Evolutionary conservation across 1,284 basidiomycete species (phyloP).

Genomic region (Cutaneotrichosporon sp.): DNA sequence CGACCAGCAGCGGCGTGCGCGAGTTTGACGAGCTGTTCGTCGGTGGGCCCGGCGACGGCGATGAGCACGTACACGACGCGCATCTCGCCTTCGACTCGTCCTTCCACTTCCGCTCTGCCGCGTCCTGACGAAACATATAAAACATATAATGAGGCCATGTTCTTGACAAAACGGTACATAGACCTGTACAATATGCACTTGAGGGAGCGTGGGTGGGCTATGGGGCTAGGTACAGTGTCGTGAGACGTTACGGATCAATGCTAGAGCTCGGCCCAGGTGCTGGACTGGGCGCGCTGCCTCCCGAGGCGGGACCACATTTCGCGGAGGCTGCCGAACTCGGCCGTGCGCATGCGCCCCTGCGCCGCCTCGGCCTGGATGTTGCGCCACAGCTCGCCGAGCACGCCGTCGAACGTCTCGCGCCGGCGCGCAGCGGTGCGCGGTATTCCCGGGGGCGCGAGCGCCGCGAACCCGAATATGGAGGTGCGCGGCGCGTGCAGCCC

Average conservation of each 20-base stretch:
- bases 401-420: slow-evolving; percentile 36
- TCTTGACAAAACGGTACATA: neutral
- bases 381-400: slow-evolving; percentile 42
- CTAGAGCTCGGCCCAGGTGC: slow-evolving; percentile 29
- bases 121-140: neutral
- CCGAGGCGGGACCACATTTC: slow-evolving; percentile 30
- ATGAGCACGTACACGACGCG: slow-evolving; percentile 1
- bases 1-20: slow-evolving; percentile 59
- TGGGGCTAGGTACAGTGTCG: neutral
- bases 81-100: slow-evolving; percentile 2
- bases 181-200: slow-evolving; percentile 1
- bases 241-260: neutral
- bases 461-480: neutral
- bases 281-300: slow-evolving; percentile 13
- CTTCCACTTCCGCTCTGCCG: slow-evolving; percentile 1
- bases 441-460: neutral
- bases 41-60: slow-evolving; percentile 1
- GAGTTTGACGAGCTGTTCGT: slow-evolving; percentile 70
- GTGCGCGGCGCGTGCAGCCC: neutral
- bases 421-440: slow-evolving; percentile 11
- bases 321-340: slow-evolving; percentile 27
- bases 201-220: neutral
- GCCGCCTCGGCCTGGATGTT: slow-evolving; percentile 30
- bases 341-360: slow-evolving; percentile 21
- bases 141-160: neutral